Base-by-base conservation (phyloP, 495 filamentous ascomycete genomes). In the Cercophora sp. region DNA sequence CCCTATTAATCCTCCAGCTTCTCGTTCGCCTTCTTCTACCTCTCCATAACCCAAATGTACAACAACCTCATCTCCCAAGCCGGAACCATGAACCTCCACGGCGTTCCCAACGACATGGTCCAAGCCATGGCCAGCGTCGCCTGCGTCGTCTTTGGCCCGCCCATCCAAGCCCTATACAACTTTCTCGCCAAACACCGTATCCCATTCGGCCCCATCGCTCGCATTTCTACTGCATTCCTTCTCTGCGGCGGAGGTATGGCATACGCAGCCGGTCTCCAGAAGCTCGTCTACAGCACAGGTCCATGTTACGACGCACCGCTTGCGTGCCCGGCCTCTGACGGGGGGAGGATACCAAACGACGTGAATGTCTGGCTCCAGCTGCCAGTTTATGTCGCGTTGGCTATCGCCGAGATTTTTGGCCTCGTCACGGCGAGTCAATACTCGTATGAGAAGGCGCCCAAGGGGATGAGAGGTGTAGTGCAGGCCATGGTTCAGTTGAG, bases 11-110 rank as follows among this genome's bases (percentile, higher is more conserved):
- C 4, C 42, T 0, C n/a, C 46, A 66, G 61, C 52, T 62, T 77
- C 47, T 80, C 74, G 60, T 76, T 75, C 51, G 76, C 76, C 23
- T 63, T 84, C 10, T 84, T 76, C 62, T 85, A 78, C 76, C 73
- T 85, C 25, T 70, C 77, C 52, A 61, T 71, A 32, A 76, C 68
- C 47, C 79, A 81, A 39, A 59, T 80, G 25, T 73, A 81, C 44
- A 58, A 61, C 52, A 61, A 61, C 31, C 52, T 61, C 35, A 54
- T 61, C 48, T 80, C 79, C 0, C 80, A 82, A 58, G 78, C 79
- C 9, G 72, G 67, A 3, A 69, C 76, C 26, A 81, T 80, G 75
- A 54, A 70, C 22, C 68, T 66, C 18, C 55, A 72, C 46, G 71
- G 70, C 19, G 61, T 79, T n/a, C 75, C 76, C 6, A 80, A 79